Evolutionary conservation across 805 yeast species (phyloP), one percentile per base, ranked within the genome.

Genomic region (Yamadazyma insecticola): DNA sequence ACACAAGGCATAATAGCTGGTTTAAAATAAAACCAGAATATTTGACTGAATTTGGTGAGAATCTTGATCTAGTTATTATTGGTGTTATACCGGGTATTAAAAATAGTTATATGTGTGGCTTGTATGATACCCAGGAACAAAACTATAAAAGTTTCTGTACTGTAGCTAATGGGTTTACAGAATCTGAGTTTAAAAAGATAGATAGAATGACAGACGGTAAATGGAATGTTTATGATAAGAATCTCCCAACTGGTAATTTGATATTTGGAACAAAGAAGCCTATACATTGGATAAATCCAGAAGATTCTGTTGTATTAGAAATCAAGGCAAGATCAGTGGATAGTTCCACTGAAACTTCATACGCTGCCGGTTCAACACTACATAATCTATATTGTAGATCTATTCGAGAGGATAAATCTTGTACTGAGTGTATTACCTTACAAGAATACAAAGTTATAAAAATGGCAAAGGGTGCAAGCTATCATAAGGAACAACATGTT

Each of bases 1-100:
- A 69, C 20, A 35, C 32, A 13, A 60, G 87, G 29, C 67, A 69
- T 25, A 72, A 70, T 12, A 57, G 68, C n/a, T 90, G 97, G 96
- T 63, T 87, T 11, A 90, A 90, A 48, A 73, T 90, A 2, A 90
- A 90, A 52, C 97, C 97, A 0, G 96, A 89, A 44, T 89, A 88
- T 49, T 61, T 88, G 32, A 81, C 78, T 33, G 86, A 81, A 36
- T 82, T 83, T 53, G 96, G 96, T 7, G 95, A 88, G 41, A 83
- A 84, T 46, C 62, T 88, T 39, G 97, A 90, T 53, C 52, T 88
- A 28, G 63, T 78, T 3, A 73, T 90, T 0, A 78, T 89, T 35
- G 98, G 97, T 0, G 81, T 78, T 33, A 78, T 74, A 34, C 77
- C 78, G 12, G 87, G 86, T 0, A 68, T 72, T 14, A 90, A 90